Base-by-base conservation (phyloP, 805 yeast genomes). In the Cyberlindnera meyerae region DNA sequence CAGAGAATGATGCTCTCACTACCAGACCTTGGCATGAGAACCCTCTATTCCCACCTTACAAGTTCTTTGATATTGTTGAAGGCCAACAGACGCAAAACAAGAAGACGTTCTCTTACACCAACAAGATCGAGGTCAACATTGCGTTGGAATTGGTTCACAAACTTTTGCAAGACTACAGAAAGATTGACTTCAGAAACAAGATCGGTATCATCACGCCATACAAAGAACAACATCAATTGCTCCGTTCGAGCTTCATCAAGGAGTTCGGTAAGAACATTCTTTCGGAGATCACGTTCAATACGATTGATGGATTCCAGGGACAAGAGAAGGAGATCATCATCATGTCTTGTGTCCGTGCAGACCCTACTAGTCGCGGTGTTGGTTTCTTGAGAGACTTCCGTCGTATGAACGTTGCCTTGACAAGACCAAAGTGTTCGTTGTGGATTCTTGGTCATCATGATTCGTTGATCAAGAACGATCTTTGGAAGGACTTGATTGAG, bases 251-350 rank as follows among this genome's bases (percentile, higher is more conserved):
- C 1, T 90, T 93, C 51, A 57, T 63, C 6, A 63, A 65, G 12
- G 64, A 65, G 36, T 82, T 73, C 51, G 97, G 97, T 9, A 64
- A 64, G 3, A 53, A 64, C 4, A 81, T 90, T 24, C 57, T 71
- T 14, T 69, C 73, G 21, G 79, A 75, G 36, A 77, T 94, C 33
- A 95, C 85, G 54, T 88, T 93, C 62, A 88, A 89, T 54, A 87
- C 99, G 0, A 88, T 93, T 42, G 99, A 93, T 70, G 98, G 97
- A 1, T 93, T 89, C 57, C 99, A 88, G 65, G 97, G 96, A 45
- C 97, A 93, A 60, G 99, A 93, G 56, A 93, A 90, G 59, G 97
- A 90, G 45, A 77, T 93, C 31, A 86, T 93, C 44, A 75, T 93
- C 33, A 81, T 93, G 69, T 88, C 97, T 0, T 90, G 97, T 75